Conservation (phyloP, 495 filamentous ascomycete species). For the Hypoxylon lienhwacheense region DNA sequence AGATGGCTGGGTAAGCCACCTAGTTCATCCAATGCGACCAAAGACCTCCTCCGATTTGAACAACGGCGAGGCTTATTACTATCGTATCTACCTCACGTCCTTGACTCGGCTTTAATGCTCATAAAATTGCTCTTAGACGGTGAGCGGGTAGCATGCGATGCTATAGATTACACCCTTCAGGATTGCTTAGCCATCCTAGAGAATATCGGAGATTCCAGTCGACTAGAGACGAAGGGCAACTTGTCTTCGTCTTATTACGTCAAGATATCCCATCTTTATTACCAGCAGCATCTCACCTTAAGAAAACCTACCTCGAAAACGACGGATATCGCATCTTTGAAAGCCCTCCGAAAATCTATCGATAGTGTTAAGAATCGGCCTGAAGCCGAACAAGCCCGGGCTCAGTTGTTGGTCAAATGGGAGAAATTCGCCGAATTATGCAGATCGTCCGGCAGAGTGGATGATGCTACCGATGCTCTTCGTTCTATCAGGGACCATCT, state of each 20-base stretch:
- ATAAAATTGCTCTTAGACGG: slow-evolving; percentile 50
- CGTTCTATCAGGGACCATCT: slow-evolving; percentile 48
- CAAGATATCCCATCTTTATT: slow-evolving; percentile 79
- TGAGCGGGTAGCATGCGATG: slow-evolving; percentile 49
- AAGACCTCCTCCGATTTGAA: slow-evolving; percentile 55
- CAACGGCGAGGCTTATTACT: slow-evolving; percentile 56
- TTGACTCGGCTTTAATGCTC: slow-evolving; percentile 60
- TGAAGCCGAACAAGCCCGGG: slow-evolving; percentile 48
- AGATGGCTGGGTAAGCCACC: slow-evolving; percentile 60
- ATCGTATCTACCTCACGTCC: slow-evolving; percentile 48
- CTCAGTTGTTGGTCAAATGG: slow-evolving; percentile 51
- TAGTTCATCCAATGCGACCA: slow-evolving; percentile 44
- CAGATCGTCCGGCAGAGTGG: slow-evolving; percentile 39
- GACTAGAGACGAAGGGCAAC: slow-evolving; percentile 36
- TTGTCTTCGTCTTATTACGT: slow-evolving; percentile 50
- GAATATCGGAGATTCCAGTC: slow-evolving; percentile 44
- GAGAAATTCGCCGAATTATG: slow-evolving; percentile 54
- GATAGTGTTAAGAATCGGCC: slow-evolving; percentile 51
- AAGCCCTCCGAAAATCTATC: slow-evolving; percentile 54
- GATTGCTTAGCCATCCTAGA: slow-evolving; percentile 57
- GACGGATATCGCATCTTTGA: slow-evolving; percentile 44
- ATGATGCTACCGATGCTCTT: slow-evolving; percentile 50
- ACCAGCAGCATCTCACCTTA: slow-evolving; percentile 56
- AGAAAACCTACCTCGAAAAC: slow-evolving; percentile 40
- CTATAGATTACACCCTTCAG: slow-evolving; percentile 56